Evolutionary conservation across 2,329 filamentous ascomycete species (phyloP).

Genomic region (Aphanoascus verrucosus): DNA sequence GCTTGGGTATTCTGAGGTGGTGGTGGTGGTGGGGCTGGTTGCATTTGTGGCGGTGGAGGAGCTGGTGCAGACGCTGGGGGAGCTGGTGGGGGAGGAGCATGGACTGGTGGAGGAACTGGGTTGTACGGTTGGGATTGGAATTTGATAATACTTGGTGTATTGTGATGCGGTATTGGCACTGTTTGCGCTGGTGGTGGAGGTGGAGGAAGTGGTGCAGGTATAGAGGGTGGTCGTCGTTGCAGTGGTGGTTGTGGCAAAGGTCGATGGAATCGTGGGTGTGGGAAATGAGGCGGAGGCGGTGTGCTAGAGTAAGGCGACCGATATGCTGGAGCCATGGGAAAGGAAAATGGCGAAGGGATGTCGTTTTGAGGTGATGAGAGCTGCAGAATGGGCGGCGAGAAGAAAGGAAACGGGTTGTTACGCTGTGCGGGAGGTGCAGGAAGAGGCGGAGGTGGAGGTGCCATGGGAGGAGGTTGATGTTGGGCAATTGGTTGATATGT

Average conservation of each 20-base stretch:
- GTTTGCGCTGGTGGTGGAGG: conserved; percentile 19
- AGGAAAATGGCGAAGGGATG: conserved; percentile 32
- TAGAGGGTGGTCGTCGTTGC: conserved; percentile 14
- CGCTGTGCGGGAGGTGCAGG: background rate
- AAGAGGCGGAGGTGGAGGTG: conserved; percentile 9
- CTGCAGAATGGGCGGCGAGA: background rate
- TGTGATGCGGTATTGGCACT: conserved; percentile 9
- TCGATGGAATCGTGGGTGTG: conserved; percentile 2
- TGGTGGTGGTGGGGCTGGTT: conserved; percentile 21
- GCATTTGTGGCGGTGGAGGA: conserved; percentile 4
- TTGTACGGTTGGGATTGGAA: conserved; percentile 10
- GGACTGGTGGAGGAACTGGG: conserved; percentile 6
- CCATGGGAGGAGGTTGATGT: conserved; percentile 4
- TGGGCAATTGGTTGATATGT: conserved; percentile 14
- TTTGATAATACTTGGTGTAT: conserved; percentile 10
- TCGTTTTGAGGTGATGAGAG: conserved; percentile 22
- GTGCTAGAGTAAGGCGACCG: conserved; percentile 34
- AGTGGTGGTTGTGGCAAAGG: conserved; percentile 14
- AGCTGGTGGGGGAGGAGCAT: background rate
- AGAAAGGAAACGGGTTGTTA: background rate
- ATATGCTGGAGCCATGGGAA: conserved; percentile 29
- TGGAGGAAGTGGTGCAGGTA: conserved; percentile 24
- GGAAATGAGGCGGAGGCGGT: conserved; percentile 22
- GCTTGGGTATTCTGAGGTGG: conserved; percentile 14
- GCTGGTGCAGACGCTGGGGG: background rate